Evolutionary conservation across 1,139 yeast species (phyloP).

Genomic region (Taphrina wiesneri): DNA sequence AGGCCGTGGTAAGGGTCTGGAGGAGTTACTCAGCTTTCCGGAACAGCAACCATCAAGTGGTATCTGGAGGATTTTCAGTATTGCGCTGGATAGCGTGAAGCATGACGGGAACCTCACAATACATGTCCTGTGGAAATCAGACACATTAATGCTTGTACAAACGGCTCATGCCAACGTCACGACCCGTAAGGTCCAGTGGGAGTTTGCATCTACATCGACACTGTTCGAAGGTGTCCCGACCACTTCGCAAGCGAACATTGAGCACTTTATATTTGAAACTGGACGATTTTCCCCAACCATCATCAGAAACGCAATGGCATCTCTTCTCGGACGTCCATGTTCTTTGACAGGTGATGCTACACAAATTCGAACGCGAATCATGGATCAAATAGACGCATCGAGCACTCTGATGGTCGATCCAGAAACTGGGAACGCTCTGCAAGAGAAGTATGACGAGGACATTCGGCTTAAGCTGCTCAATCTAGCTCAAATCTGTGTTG

Average conservation of each 20-base stretch:
- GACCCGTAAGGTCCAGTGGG: conserved; percentile 5
- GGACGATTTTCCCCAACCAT: neutral
- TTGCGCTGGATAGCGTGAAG: neutral
- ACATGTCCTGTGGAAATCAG: conserved; percentile 29
- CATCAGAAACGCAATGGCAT: neutral
- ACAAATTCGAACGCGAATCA: neutral
- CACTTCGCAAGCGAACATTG: neutral
- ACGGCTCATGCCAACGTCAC: neutral
- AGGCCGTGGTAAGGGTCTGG: conserved; percentile 8
- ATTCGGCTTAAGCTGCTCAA: conserved; percentile 3
- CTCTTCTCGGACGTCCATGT: neutral
- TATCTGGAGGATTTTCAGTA: conserved; percentile 25
- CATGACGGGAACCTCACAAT: conserved; percentile 3
- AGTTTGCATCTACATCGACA: neutral
- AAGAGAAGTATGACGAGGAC: conserved; percentile 20
- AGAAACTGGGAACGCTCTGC: conserved; percentile 16
- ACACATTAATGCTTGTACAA: conserved; percentile 23
- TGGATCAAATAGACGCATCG: neutral
- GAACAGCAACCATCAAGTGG: conserved; percentile 24
- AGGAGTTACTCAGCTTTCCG: conserved; percentile 3
- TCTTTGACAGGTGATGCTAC: neutral
- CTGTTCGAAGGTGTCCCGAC: neutral
- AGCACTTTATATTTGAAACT: conserved; percentile 14
- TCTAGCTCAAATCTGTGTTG: conserved; percentile 24
- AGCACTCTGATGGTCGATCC: conserved; percentile 7